These are phyloP conservation scores for Exophiala sp. DNA, from an alignment of 2,329 filamentous ascomycete species.

Conservation along the genomic window DNA sequence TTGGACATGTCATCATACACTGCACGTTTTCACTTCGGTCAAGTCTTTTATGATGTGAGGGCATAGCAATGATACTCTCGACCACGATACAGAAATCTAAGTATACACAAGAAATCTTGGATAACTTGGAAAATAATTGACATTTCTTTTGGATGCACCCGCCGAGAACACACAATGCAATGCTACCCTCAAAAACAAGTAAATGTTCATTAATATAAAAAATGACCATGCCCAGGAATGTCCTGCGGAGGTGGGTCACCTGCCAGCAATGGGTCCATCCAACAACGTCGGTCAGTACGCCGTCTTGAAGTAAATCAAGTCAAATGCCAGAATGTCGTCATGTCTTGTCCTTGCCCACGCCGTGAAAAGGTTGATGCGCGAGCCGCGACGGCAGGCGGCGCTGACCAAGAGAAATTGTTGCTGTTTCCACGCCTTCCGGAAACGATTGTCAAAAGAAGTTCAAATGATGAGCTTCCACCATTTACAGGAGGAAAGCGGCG, in stretches of 20 bases:
- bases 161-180: conserved; percentile 16
- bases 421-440: too few species aligned
- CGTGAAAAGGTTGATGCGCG: neutral
- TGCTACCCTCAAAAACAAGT: conserved; percentile 16
- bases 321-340: conserved; percentile 1
- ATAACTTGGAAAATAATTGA: conserved; percentile 10
- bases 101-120: neutral
- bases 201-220: conserved; percentile 16
- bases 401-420: too few species aligned
- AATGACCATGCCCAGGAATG: conserved; percentile 16
- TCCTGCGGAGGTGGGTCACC: conserved; percentile 11
- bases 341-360: conserved; percentile 12
- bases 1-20: neutral
- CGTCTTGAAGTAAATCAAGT: neutral
- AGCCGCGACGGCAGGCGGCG: too few species aligned
- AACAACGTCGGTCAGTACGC: conserved; percentile 5
- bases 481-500: conserved; percentile 29
- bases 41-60: neutral
- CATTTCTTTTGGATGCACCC: conserved; percentile 15
- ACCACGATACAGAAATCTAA: neutral
- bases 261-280: conserved; percentile 4
- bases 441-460: neutral
- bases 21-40: neutral
- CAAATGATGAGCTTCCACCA: conserved; percentile 9
- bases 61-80: conserved; percentile 1